phyloP scores from a whole-genome alignment of 768 basidiomycete genomes.

The Serendipita sp. region DNA sequence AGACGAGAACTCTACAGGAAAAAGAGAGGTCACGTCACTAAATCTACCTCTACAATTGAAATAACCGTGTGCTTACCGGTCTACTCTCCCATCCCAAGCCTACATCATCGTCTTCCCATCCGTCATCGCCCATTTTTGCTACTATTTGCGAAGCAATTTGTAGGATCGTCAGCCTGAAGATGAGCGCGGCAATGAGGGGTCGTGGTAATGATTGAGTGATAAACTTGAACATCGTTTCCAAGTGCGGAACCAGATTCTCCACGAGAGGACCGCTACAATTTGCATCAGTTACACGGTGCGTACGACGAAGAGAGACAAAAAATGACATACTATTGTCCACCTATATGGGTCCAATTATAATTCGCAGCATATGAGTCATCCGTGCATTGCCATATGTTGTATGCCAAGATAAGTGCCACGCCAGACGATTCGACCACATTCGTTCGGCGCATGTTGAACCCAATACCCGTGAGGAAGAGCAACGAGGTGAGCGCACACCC shows the following conservation, averaged over 20 bases:
- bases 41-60: neutral
- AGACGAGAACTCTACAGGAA: conserved; percentile 51
- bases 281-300: neutral
- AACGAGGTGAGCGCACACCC: conserved; percentile 80
- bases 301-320: neutral
- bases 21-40: neutral
- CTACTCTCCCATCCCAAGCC: conserved; percentile 56
- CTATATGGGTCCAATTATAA: neutral
- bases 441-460: conserved; percentile 73
- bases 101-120: conserved; percentile 55
- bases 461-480: conserved; percentile 81
- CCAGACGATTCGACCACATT: conserved; percentile 87
- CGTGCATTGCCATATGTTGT: conserved; percentile 66
- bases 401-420: conserved; percentile 75
- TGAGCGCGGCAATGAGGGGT: conserved; percentile 60
- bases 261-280: conserved; percentile 32
- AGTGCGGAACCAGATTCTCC: conserved; percentile 64
- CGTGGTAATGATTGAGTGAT: conserved; percentile 74
- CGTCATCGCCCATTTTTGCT: conserved; percentile 69
- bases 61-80: conserved; percentile 34
- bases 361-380: neutral
- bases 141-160: conserved; percentile 71
- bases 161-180: conserved; percentile 66
- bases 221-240: conserved; percentile 65
- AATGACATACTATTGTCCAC: conserved; percentile 8